Percentiles rank a stretch among this genome's conserved stretches.
These are phyloP conservation scores for Pythium scleroteichum DNA, from an alignment of 352 stramenopile genomes.

Conservation along the genomic window DNA sequence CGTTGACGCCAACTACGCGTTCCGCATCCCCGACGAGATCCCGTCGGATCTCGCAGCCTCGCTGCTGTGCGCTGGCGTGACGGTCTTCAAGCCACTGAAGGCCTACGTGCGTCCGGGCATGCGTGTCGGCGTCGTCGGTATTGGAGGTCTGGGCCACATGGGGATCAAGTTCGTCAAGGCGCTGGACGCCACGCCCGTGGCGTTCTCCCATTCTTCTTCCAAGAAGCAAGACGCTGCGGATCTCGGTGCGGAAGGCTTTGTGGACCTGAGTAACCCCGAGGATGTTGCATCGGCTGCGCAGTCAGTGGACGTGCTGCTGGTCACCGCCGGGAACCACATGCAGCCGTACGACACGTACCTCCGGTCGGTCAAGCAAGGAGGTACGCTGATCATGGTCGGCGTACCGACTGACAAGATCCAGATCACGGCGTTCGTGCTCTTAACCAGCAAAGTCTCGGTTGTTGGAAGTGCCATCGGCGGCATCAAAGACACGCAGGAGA, in stretches of 20 bases:
- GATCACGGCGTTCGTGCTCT: conserved; percentile 47
- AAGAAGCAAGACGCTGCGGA: background rate
- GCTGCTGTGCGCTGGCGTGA: conserved; percentile 76
- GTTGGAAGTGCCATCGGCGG: conserved; percentile 38
- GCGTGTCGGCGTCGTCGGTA: background rate
- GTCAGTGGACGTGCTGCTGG: conserved; percentile 65
- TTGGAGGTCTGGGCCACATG: background rate
- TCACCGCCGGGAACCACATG: conserved; percentile 60
- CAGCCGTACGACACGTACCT: conserved; percentile 52
- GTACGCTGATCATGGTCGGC: conserved; percentile 67
- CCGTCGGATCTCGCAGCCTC: conserved; percentile 35
- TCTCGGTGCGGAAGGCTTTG: background rate
- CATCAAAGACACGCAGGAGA: background rate
- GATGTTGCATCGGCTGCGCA: background rate
- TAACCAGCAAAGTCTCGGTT: conserved; percentile 44
- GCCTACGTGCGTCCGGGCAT: background rate
- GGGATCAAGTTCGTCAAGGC: conserved; percentile 33
- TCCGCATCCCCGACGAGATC: conserved; percentile 30
- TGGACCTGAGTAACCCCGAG: background rate
- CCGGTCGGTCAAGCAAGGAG: conserved; percentile 51
- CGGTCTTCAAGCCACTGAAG: conserved; percentile 43
- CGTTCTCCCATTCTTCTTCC: background rate
- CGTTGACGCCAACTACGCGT: conserved; percentile 24
- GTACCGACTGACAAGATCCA: conserved; percentile 57
- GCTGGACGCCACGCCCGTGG: background rate